phyloP scores from a whole-genome alignment of 768 basidiomycete species.

The Vararia minispora region DNA sequence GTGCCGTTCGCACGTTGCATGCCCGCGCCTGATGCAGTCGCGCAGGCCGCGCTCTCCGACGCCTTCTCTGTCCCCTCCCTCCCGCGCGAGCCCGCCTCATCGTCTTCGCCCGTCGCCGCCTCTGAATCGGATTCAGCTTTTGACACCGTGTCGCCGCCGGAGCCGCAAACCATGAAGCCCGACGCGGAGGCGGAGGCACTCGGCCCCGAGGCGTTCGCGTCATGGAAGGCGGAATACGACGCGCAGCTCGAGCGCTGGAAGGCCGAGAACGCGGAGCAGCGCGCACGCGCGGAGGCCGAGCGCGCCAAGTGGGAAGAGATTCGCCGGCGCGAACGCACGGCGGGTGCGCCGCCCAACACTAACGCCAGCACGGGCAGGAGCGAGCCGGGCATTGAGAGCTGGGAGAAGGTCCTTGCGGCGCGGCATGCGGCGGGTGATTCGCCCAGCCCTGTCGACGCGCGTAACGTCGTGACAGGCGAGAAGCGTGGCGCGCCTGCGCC shows the following conservation, averaged over 20 bases:
- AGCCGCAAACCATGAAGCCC: not conserved
- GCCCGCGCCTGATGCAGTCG: not conserved
- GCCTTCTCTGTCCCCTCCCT: conserved; percentile 10
- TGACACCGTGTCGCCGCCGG: too few species aligned
- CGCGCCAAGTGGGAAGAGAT: conserved; percentile 63
- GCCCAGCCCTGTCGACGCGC: conserved; percentile 29
- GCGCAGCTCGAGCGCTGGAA: conserved; percentile 61
- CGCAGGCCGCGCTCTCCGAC: conserved; percentile 13
- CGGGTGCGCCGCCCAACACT: too few species aligned
- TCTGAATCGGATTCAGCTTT: conserved; percentile 1
- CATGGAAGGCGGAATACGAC: conserved; percentile 63
- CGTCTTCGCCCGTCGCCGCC: not conserved
- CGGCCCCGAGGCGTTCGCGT: conserved; percentile 24
- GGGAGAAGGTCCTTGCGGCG: conserved; percentile 6
- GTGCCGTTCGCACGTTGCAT: too few species aligned
- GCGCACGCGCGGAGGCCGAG: conserved; percentile 64
- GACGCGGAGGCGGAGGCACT: not conserved
- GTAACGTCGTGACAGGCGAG: conserved; percentile 31
- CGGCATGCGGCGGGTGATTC: conserved; percentile 13
- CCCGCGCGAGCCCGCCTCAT: conserved; percentile 7
- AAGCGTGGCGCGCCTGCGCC: conserved; percentile 15
- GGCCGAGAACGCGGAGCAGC: conserved; percentile 56
- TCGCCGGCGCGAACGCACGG: conserved; percentile 43
- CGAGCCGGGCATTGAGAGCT: conserved; percentile 21
- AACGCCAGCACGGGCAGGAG: conserved; percentile 13